Evolutionary conservation across 768 basidiomycete species (phyloP), one percentile per base, ranked within the genome.

Genomic region (Tephrocybe rancida): DNA sequence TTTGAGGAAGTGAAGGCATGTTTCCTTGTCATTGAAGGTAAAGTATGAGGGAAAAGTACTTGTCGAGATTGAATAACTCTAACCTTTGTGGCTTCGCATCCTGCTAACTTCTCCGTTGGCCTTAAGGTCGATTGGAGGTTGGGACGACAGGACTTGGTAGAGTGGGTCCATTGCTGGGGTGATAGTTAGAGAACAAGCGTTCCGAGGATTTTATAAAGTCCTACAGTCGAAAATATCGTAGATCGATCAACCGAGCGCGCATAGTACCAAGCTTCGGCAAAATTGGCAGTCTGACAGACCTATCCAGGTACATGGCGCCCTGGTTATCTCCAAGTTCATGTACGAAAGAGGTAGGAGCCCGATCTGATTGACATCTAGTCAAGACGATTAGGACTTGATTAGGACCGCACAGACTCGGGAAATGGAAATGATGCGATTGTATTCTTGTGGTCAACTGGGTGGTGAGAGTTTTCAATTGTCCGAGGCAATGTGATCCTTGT

Each of bases 1-100:
- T 87, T 68, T 89, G 86, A 1, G 87, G 87, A n/a, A 88, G 76
- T 41, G 76, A 77, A 24, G 87, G 87, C 64, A 84, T 77, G 64
- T 89, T 89, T 52, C 86, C 87, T 69, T 70, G 55, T 38, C 21
- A 32, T 34, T 24, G 27, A 37, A 35, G 32, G 22, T 9, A 44
- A 19, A 47, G n/a, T 29, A 18, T 54, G 27, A 55, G 56, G 43
- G 32, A 52, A 44, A 24, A 8, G 10, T 9, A 3, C 13, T 11
- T n/a, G 18, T 6, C 30, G 3, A 39, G n/a, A 21, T 10, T 19
- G 9, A 26, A 18, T 41, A 21, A 22, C 27, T 35, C 13, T 7
- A 43, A 74, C 74, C 74, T 69, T 70, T 76, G 57, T 76, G 74
- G 54, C 66, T 74, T 47, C 74, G 68, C 73, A 76, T 74, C 54